Conservation (phyloP, 192 early-diverging fungal species). For the Coemansia sp. region DNA sequence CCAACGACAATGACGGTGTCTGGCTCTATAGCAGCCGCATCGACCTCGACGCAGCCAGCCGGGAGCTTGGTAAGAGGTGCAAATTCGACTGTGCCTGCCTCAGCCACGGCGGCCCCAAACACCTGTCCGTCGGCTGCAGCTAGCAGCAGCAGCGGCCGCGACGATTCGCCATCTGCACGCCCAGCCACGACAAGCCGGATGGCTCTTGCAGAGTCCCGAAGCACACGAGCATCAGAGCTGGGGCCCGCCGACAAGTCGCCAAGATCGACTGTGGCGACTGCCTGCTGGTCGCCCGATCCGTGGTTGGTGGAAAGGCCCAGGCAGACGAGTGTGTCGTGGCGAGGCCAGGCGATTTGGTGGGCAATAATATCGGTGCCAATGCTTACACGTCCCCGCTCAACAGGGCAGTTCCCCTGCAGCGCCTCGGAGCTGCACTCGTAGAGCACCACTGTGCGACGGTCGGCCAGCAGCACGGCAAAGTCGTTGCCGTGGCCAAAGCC, state of each 20-base stretch:
- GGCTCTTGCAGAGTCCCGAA: not conserved
- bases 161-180: conserved; percentile 5
- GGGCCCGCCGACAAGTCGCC: conserved; percentile 12
- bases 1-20: conserved; percentile 65
- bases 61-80: conserved; percentile 9
- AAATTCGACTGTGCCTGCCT: not conserved
- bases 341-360: conserved; percentile 76
- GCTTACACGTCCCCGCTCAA: not conserved
- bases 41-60: conserved; percentile 30
- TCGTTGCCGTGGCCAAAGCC: conserved; percentile 65
- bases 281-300: conserved; percentile 25
- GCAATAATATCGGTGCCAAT: conserved; percentile 10
- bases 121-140: conserved; percentile 50
- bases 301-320: conserved; percentile 43
- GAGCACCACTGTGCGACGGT: conserved; percentile 40
- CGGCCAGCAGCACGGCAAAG: conserved; percentile 72
- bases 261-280: conserved; percentile 50
- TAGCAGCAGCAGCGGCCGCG: conserved; percentile 34
- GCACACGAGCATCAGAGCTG: not conserved
- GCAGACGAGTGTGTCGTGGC: conserved; percentile 57
- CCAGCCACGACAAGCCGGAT: not conserved
- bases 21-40: conserved; percentile 13
- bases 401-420: conserved; percentile 15
- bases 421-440: conserved; percentile 29
- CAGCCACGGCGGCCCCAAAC: conserved; percentile 17